Evolutionary conservation across 495 filamentous ascomycete species (phyloP), one percentile per base, ranked within the genome.

Genomic region (Hypoxylon fuscum): DNA sequence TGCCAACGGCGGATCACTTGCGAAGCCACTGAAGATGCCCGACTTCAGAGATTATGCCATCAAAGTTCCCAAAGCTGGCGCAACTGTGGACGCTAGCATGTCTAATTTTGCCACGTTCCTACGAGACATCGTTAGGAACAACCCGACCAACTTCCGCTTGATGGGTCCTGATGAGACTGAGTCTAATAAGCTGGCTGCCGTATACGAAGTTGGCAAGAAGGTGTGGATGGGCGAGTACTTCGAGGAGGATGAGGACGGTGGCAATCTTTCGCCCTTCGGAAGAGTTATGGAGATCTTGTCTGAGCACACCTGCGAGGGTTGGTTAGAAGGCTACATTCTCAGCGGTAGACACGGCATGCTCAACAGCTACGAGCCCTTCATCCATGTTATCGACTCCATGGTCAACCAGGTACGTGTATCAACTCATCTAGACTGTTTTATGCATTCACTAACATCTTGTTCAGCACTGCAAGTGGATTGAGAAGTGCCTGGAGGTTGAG

Each of bases 381-480:
- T 90, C 57, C 88, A 91, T 64, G 83, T 91, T 65, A 90, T 91
- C 63, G 88, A 91, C 68, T 87, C 83, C 0, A 91, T 90, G 88
- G 88, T 91, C 46, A 89, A 89, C 70, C 88, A 77, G 72, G 74
- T 77, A 70, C 32, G 68, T 65, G 3, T 15, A 44, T 20, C 5
- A n/a, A 45, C 18, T 27, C 32, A 21, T 15, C 15, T n/a, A 14
- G 3, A 7, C 25, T 8, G 8, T 32, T 9, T 22, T 11, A 37
- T 14, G 4, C 41, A n/a, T 32, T 43, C 42, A 37, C 68, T 73
- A 48, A 70, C 41, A 32, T 4, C 11, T 10, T 10, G 1, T 32
- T 3, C 15, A 90, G 73, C 88, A 90, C 74, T 89, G 87, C 77
- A 91, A 91, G 71, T 90, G 88, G 88, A 79, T 91, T 44, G 88